Evolutionary conservation across 371 early-diverging fungal genomes (phyloP).

Genomic region (Mortierella sp.): DNA sequence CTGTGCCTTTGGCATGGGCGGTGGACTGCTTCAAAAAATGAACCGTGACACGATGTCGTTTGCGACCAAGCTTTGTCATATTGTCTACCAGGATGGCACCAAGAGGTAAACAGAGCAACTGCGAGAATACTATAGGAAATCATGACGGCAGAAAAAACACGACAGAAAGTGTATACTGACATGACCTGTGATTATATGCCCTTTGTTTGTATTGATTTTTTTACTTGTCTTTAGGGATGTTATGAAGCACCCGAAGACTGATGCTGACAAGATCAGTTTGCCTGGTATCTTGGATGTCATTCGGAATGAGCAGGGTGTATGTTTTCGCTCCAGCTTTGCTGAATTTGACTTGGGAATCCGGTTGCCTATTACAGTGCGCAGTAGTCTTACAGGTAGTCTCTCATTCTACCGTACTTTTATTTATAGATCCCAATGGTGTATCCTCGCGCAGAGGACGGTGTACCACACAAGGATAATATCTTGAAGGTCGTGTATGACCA

Average conservation of each 20-base stretch:
- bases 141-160: neutral
- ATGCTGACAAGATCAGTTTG: constrained; percentile 71
- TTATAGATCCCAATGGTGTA: constrained; percentile 59
- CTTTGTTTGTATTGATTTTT: no score
- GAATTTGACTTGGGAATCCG: no score
- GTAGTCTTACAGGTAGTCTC: no score
- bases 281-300: constrained; percentile 77
- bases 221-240: constrained; percentile 61
- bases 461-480: constrained; percentile 34
- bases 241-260: constrained; percentile 86
- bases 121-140: no score
- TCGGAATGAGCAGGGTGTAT: constrained; percentile 55
- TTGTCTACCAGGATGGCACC: constrained; percentile 70
- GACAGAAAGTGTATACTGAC: neutral
- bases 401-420: no score
- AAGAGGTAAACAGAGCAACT: constrained; percentile 59
- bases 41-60: constrained; percentile 88
- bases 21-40: constrained; percentile 79
- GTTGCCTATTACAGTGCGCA: no score
- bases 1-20: constrained; percentile 90
- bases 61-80: constrained; percentile 80
- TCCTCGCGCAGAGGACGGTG: constrained; percentile 42
- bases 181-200: no score
- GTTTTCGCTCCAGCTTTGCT: constrained; percentile 8
- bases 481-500: constrained; percentile 69